Evolutionary conservation across 106 monocot genomes (phyloP), one percentile per base, ranked within the genome.

Genomic region (Allium sativum): DNA sequence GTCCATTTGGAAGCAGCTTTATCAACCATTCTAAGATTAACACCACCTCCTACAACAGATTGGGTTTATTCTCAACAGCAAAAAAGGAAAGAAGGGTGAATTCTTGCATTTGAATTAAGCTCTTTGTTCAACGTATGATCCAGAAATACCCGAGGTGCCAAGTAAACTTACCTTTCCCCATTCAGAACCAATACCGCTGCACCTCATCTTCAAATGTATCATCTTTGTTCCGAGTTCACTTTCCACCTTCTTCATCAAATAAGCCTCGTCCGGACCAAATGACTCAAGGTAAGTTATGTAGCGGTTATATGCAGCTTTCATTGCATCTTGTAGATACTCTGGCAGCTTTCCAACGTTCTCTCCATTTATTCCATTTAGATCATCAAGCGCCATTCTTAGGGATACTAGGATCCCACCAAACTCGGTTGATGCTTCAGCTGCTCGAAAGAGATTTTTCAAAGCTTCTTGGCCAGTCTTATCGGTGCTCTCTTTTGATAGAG

Each of bases 121-220:
- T 62, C 92, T 81, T 9, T 74, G 84, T 67, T 92, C 92, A 16
- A 92, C 92, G 72, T 87, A 92, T 13, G 92, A 92, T 8, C 92
- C 87, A 48, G 92, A 79, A 48, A 87, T 77, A 21, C 92, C 84
- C 19, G 92, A 92, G 51, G 92, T 92, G 10, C 92, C 92, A 48
- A 92, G 68, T 65, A 92, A 84, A 15, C 81, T 76, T 64, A 92
- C 69, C 92, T 87, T 84, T 65, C 96, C 96, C 96, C 96, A 98
- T 41, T 98, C 91, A 12, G 87, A 82, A 52, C 91, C 96, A 69
- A 92, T 80, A 44, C 91, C 91, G 70, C 82, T 80, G 73, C 91
- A 87, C 56, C 96, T 87, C 91, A 91, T 92, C 72, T 98, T 98
- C 21, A 98, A 64, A 68, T 88, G 96, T 58, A 98, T 88, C 85